Base-by-base conservation (phyloP, 192 early-diverging fungal species). In the Coemansia sp. region DNA sequence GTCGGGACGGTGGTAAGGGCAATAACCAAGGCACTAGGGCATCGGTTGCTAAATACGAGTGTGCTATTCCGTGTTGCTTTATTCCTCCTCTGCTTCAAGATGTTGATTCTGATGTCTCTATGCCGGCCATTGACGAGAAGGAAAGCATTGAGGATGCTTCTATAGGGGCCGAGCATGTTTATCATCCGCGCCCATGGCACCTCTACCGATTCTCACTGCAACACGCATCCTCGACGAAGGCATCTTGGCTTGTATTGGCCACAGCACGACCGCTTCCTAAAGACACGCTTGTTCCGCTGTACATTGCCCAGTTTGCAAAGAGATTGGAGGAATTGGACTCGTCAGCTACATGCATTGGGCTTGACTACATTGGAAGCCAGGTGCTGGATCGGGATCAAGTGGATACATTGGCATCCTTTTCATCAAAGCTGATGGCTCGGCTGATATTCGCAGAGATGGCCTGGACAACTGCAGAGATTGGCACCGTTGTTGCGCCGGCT, bases 401-500 rank as follows among this genome's bases (percentile, higher is more conserved):
- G 0, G 74, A 84, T 0, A n/a, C 57, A 2, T 58, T 89, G 1
- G 81, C 77, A 7, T 66, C 80, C n/a, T 90, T 84, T 52, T 89
- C 86, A 0, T 58, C 87, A 3, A 69, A 79, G 13, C 29, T 86
- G 7, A 66, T 87, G 37, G 56, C 69, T 8, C 77, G 85, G 7
- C 70, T 88, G 7, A 61, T 78, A 30, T 77, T 83, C 25, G 75
- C 73, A 58, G 74, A 68, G 5, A 84, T 86, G 56, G 43, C 66
- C 23, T 89, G 88, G 69, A 58, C 73, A 4, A 43, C 81, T 26
- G 74, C 78, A 15, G 71, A 82, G 29, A 66, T 87, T 39, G 82
- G 88, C 0, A 86, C 81, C 31, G 74, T 89, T 30, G 26, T 92
- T 26, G 86, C 77, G 1, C 91, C 91, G 1, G 46, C 85, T 5